Evolutionary conservation across 805 yeast species (phyloP), one percentile per base, ranked within the genome.

Genomic region (Spathaspora girioi): DNA sequence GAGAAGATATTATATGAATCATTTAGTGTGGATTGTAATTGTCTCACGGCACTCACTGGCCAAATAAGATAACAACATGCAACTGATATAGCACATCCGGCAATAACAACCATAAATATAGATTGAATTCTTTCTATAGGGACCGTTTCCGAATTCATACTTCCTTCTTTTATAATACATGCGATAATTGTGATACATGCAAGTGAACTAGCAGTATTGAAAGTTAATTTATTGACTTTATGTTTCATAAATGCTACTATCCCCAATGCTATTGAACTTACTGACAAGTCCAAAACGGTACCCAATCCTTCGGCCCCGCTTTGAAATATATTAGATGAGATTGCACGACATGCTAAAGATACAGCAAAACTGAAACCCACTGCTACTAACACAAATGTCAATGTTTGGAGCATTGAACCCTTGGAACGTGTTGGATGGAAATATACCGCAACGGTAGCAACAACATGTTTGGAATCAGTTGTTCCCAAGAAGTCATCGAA

Each of bases 391-490:
- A 85, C 92, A 67, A 81, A 89, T 43, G 80, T 62, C 15, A 86
- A 64, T 11, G 91, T 83, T 61, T 89, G 90, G 53, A 83, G 78
- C 93, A 89, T 89, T 17, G 89, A 81, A 0, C 96, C 96, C 51
- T 81, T 79, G 0, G 94, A 78, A 46, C 96, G 67, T 1, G 92
- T 79, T 0, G 96, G 90, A 61, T 89, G 94, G 71, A 89, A 89
- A 65, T 89, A 89, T 2, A 89, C 94, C 1, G 89, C 86, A 9
- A 86, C 86, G 0, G 96, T 89, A 38, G 96, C 90, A 2, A 86
- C 83, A 56, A 87, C 78, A 70, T 89, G 96, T 63, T 89, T 89
- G 10, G 87, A 82, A 66, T 87, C 92, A 23, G 87, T 76, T 35
- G 68, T 63, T 0, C 96, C 96, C 43, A 87, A 62, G 1, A 82